Evolutionary conservation across 768 basidiomycete genomes (phyloP).

Genomic region (Tulasnella sp.): DNA sequence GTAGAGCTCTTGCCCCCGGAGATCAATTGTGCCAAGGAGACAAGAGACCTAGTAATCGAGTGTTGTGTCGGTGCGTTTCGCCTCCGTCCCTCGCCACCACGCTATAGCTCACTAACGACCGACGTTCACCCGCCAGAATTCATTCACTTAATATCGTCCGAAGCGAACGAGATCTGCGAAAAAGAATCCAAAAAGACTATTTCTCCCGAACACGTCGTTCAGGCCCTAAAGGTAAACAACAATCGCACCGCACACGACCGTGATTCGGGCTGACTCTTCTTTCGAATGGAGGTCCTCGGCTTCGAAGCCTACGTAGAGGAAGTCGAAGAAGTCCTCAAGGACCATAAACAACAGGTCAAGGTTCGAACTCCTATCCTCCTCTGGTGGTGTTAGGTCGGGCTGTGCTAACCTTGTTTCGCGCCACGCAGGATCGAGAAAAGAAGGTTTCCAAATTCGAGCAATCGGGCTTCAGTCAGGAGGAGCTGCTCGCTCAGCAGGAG

Average conservation of each 20-base stretch:
- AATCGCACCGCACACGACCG: neutral
- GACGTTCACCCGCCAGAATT: constrained; percentile 55
- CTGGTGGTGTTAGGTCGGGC: neutral
- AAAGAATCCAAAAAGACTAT: constrained; percentile 98
- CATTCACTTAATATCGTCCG: constrained; percentile 92
- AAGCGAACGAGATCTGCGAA: constrained; percentile 97
- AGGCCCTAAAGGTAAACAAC: constrained; percentile 65
- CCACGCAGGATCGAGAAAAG: constrained; percentile 69
- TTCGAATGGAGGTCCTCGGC: constrained; percentile 68
- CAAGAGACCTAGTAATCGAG: constrained; percentile 92
- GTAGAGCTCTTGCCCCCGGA: constrained; percentile 84
- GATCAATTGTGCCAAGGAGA: constrained; percentile 86
- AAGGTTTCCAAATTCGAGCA: constrained; percentile 83
- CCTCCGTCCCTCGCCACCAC: neutral
- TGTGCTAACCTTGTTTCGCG: neutral
- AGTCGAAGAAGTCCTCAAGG: constrained; percentile 86
- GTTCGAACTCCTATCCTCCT: constrained; percentile 30
- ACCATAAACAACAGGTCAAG: constrained; percentile 94
- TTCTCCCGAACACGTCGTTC: constrained; percentile 91
- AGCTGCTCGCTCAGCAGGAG: constrained; percentile 79
- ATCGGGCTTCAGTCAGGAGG: constrained; percentile 83
- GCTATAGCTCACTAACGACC: neutral
- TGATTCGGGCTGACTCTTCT: neutral
- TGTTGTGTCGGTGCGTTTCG: constrained; percentile 83
- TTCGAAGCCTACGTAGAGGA: constrained; percentile 86